A percentile compares a stretch with the other conserved stretches of the same genome.
Evolutionary conservation across 495 filamentous ascomycete genomes (phyloP).

Genomic region (Podospora conica): DNA sequence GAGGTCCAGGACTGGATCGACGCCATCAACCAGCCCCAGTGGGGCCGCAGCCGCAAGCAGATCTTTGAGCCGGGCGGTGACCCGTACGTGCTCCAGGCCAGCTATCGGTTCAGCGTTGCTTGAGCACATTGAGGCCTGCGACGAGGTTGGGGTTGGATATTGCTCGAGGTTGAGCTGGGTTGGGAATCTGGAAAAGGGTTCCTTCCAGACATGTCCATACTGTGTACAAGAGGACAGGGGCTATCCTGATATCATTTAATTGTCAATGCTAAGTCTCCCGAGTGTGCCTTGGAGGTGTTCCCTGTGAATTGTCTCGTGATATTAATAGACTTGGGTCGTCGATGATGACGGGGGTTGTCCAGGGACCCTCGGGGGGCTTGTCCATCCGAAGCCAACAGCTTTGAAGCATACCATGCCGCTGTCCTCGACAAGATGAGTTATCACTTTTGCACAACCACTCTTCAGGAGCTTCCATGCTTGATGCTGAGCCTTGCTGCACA

Average conservation of each 20-base stretch:
- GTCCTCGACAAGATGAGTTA: not conserved
- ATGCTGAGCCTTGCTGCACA: too few relatives aligned
- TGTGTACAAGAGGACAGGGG: not conserved
- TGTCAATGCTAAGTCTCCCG: not conserved
- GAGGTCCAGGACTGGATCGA: slow-evolving; percentile 72
- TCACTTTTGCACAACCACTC: not conserved
- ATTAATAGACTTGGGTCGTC: not conserved
- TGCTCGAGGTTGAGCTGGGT: not conserved
- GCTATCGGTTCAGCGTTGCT: slow-evolving; percentile 52
- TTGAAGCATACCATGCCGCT: not conserved
- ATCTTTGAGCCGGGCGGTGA: slow-evolving; percentile 57
- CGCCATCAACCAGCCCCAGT: slow-evolving; percentile 72
- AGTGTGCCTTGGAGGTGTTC: not conserved
- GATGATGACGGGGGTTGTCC: not conserved
- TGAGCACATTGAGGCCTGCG: not conserved
- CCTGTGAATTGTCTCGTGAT: not conserved
- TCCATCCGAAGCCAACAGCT: too few relatives aligned
- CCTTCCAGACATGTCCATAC: not conserved
- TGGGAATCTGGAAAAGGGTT: not conserved
- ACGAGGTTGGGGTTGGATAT: too few relatives aligned
- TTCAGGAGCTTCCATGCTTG: not conserved
- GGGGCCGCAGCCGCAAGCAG: slow-evolving; percentile 58
- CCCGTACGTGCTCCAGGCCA: slow-evolving; percentile 59
- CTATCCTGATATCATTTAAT: not conserved
- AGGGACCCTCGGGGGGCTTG: too few relatives aligned